Evolutionary conservation across 2,329 filamentous ascomycete genomes (phyloP), one percentile per base, ranked within the genome.

Genomic region (Colletotrichum eleusines): DNA sequence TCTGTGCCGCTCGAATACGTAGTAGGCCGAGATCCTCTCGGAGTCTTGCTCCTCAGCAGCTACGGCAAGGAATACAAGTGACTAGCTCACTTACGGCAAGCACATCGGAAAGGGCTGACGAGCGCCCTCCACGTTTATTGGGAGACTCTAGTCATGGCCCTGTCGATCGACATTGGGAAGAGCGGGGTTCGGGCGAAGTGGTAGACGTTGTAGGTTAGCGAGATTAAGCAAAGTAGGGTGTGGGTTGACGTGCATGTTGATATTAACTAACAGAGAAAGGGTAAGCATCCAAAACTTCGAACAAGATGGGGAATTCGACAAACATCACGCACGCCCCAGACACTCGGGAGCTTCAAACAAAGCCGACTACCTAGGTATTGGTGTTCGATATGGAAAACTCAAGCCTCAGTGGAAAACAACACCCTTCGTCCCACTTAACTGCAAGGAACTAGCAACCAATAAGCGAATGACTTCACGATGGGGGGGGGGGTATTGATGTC

Each of bases 151-250:
- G 18, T 54, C 33, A 54, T 54, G 26, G 35, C 8, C 28, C 11
- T 26, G 55, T n/a, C n/a, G 64, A 66, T 66, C 64, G 7, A 46
- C 48, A 54, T 66, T 46, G 31, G 9, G 44, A 23, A 40, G 14
- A 18, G 33, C 12, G 55, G 38, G 35, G 35, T n/a, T n/a, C 55
- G 20, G 18, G 35, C 42, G 42, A 46, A 46, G 6, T 46, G 42
- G 42, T 46, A 11, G 42, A 8, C 20, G 7, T 46, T n/a, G 20
- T 8, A 46, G 44, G 44, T 23, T 46, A 23, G 44, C 44, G 44
- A 11, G 44, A 46, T n/a, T 9, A 12, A 11, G 12, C 44, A 23
- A 23, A n/a, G 23, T 4, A 46, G 5, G 20, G 8, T n/a, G 4
- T 46, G 5, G n/a, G n/a, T n/a, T 11, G n/a, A 12, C n/a, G 20